Evolutionary conservation across 1,284 basidiomycete species (phyloP).

Genomic region (Afroboletus lepidellus): DNA sequence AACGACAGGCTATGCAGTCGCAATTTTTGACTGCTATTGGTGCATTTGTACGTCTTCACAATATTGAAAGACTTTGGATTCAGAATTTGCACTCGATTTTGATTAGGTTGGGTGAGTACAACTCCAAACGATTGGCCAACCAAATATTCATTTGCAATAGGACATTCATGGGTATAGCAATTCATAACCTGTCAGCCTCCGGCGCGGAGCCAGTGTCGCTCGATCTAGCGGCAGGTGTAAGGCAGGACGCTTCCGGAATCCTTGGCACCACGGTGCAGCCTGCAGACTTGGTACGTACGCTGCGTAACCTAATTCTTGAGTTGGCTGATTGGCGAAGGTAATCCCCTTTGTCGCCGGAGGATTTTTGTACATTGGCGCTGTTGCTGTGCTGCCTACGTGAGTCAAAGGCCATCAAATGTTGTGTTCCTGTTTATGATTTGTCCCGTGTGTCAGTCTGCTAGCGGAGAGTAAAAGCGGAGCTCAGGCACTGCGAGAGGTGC

Average conservation of each 20-base stretch:
- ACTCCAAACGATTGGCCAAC: background rate
- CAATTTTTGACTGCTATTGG: conserved; percentile 88
- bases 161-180: conserved; percentile 87
- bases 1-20: conserved; percentile 85
- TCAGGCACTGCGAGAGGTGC: conserved; percentile 83
- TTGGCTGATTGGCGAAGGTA: conserved; percentile 48
- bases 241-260: conserved; percentile 70
- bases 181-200: conserved; percentile 66
- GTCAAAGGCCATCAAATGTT: conserved; percentile 31
- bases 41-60: conserved; percentile 62
- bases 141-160: conserved; percentile 36
- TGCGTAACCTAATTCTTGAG: conserved; percentile 10
- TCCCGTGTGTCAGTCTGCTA: conserved; percentile 55
- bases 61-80: conserved; percentile 2
- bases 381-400: conserved; percentile 86
- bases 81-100: conserved; percentile 12
- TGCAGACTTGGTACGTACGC: conserved; percentile 69
- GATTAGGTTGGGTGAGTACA: conserved; percentile 54
- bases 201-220: conserved; percentile 41
- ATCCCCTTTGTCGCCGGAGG: conserved; percentile 91
- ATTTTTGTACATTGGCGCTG: conserved; percentile 90
- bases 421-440: conserved; percentile 12
- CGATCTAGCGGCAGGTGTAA: conserved; percentile 68
- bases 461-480: conserved; percentile 82
- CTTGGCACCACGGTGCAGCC: conserved; percentile 77